A percentile compares a stretch with the other conserved stretches of the same genome.
Conservation (phyloP, 1,284 basidiomycete species). For the Rhodotorula mucilaginosa region DNA sequence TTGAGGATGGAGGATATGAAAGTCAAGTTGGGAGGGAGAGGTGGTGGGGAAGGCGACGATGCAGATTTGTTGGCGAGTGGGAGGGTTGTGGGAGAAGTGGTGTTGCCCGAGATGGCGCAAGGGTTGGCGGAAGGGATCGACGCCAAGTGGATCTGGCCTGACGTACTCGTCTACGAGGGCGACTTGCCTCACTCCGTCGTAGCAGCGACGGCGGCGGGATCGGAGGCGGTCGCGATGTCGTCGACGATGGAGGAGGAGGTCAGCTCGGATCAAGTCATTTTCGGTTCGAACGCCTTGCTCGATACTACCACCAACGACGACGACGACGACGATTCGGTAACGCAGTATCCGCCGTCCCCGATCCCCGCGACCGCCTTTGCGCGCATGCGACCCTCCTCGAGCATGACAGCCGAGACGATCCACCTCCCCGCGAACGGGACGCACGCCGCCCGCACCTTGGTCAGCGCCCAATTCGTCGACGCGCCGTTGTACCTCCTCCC, state of each 20-base stretch:
- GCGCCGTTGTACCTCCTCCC: slow-evolving; percentile 38
- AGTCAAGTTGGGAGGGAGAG: slow-evolving; percentile 25
- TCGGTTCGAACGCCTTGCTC: too few relatives aligned
- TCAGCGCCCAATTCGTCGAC: slow-evolving; percentile 33
- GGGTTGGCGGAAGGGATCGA: slow-evolving; percentile 33
- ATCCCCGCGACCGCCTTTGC: slow-evolving; percentile 42
- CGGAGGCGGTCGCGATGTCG: neutral
- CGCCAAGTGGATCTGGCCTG: slow-evolving; percentile 40
- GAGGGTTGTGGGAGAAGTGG: slow-evolving; percentile 39
- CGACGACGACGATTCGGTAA: slow-evolving; percentile 6
- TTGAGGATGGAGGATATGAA: slow-evolving; percentile 43
- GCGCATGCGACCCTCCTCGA: slow-evolving; percentile 34
- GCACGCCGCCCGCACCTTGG: slow-evolving; percentile 27
- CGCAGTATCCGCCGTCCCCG: slow-evolving; percentile 40
- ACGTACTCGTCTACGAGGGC: slow-evolving; percentile 45
- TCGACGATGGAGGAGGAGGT: too few relatives aligned
- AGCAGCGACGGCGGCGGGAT: neutral
- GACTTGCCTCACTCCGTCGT: slow-evolving; percentile 17
- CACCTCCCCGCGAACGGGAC: slow-evolving; percentile 34
- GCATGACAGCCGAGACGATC: slow-evolving; percentile 32
- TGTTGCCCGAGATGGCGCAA: slow-evolving; percentile 34
- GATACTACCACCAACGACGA: neutral
- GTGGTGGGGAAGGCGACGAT: slow-evolving; percentile 22
- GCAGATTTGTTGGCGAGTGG: slow-evolving; percentile 40
- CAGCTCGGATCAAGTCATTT: too few relatives aligned